phyloP scores from a whole-genome alignment of 1,284 basidiomycete genomes.

The Microbotryum violaceum region DNA sequence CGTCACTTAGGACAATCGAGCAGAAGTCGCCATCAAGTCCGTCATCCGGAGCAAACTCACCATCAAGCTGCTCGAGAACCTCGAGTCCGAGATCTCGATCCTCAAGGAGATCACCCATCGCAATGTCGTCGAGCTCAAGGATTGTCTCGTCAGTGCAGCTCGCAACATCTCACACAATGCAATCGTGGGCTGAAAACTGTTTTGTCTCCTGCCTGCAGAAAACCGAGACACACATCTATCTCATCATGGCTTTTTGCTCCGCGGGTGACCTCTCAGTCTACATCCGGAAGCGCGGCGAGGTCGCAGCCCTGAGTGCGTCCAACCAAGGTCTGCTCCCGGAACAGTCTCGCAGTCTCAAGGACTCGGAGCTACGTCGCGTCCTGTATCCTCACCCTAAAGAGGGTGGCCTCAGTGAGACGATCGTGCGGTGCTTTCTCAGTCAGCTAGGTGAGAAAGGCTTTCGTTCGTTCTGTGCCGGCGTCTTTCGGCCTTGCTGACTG shows the following conservation, averaged over 20 bases:
- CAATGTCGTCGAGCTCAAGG: slow-evolving; percentile 86
- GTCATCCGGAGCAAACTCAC: slow-evolving; percentile 83
- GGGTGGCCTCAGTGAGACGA: slow-evolving; percentile 83
- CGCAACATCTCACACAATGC: neutral
- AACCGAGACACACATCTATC: slow-evolving; percentile 86
- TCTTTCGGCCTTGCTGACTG: too few species aligned
- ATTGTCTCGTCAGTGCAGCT: slow-evolving; percentile 61
- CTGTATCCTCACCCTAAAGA: slow-evolving; percentile 82
- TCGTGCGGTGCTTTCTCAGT: slow-evolving; percentile 84
- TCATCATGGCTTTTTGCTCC: slow-evolving; percentile 96
- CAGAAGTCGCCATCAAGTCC: slow-evolving; percentile 87
- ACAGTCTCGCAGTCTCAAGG: slow-evolving; percentile 12
- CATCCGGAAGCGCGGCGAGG: slow-evolving; percentile 84
- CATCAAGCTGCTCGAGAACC: slow-evolving; percentile 88
- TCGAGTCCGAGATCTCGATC: slow-evolving; percentile 95
- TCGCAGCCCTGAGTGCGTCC: slow-evolving; percentile 67
- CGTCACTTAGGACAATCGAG: slow-evolving; percentile 37
- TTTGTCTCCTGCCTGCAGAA: slow-evolving; percentile 50
- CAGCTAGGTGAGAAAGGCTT: slow-evolving; percentile 62
- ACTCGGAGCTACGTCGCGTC: slow-evolving; percentile 38
- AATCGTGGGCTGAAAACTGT: neutral
- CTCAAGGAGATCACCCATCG: slow-evolving; percentile 87
- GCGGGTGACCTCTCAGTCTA: slow-evolving; percentile 93
- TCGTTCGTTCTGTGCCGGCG: neutral
- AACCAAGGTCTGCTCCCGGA: slow-evolving; percentile 51